Evolutionary conservation across 1,284 basidiomycete genomes (phyloP).

Genomic region (Boletus hoseneyae): DNA sequence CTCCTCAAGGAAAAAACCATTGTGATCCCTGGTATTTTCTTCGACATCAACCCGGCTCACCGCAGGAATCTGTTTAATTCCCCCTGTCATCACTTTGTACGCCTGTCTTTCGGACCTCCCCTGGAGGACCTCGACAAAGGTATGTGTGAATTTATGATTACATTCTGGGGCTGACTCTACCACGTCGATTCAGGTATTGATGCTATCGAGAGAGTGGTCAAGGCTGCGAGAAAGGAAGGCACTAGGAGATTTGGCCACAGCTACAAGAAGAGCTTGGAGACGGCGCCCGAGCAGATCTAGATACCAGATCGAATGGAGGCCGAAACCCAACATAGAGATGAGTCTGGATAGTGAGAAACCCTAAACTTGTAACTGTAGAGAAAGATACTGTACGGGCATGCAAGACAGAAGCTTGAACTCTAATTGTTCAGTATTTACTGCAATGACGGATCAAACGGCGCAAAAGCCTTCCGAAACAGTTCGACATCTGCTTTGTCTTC

Average conservation of each 20-base stretch:
- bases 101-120: conserved; percentile 86
- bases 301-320: background rate
- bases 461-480: conserved; percentile 80
- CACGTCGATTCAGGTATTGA: conserved; percentile 59
- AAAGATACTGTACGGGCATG: conserved; percentile 1
- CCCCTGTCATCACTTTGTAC: conserved; percentile 87
- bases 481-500: conserved; percentile 80
- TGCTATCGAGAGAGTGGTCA: conserved; percentile 78
- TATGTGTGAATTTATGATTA: conserved; percentile 26
- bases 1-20: conserved; percentile 88
- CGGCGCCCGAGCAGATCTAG: conserved; percentile 26
- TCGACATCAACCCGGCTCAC: conserved; percentile 85
- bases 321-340: background rate
- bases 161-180: conserved; percentile 2
- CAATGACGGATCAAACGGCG: conserved; percentile 60
- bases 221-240: conserved; percentile 63
- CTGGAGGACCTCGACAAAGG: conserved; percentile 81
- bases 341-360: background rate
- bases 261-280: conserved; percentile 61
- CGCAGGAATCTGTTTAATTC: conserved; percentile 85
- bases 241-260: conserved; percentile 60
- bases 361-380: background rate
- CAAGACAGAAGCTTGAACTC: background rate
- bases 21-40: conserved; percentile 89
- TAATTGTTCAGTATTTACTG: conserved; percentile 10